Evolutionary conservation across 2,329 filamentous ascomycete genomes (phyloP).

Genomic region (Rosellinia necatrix): DNA sequence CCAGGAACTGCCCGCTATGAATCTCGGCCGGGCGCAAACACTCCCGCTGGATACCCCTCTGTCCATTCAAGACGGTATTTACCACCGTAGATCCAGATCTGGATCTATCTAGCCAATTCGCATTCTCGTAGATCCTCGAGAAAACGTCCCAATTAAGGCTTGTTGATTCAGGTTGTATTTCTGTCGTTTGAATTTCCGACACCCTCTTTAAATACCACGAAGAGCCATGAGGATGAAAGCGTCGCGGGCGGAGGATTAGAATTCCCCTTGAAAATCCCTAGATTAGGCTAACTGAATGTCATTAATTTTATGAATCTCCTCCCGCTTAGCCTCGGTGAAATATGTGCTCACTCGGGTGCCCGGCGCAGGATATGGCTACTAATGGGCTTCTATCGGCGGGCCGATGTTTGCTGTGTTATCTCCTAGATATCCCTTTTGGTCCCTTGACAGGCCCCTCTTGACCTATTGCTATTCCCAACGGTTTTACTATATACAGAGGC

Average conservation of each 20-base stretch:
- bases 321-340: neutral
- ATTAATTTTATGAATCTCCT: neutral
- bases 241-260: neutral
- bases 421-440: too few relatives aligned
- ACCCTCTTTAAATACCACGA: neutral
- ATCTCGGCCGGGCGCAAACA: constrained; percentile 6
- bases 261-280: neutral
- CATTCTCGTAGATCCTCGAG: neutral
- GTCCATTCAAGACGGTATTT: constrained; percentile 9
- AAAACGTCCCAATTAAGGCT: neutral
- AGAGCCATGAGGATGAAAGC: neutral
- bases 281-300: constrained; percentile 6
- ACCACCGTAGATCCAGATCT: constrained; percentile 18
- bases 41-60: constrained; percentile 10
- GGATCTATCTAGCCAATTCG: constrained; percentile 18
- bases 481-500: too few relatives aligned
- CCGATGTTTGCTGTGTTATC: too few relatives aligned
- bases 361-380: too few relatives aligned
- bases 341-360: too few relatives aligned
- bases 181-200: neutral
- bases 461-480: too few relatives aligned
- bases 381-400: too few relatives aligned
- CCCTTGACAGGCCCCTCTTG: too few relatives aligned
- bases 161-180: neutral
- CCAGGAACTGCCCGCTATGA: neutral